A percentile compares a stretch with the other conserved stretches of the same genome.
Evolutionary conservation across 768 basidiomycete genomes (phyloP).

Genomic region (Suillus lakei): DNA sequence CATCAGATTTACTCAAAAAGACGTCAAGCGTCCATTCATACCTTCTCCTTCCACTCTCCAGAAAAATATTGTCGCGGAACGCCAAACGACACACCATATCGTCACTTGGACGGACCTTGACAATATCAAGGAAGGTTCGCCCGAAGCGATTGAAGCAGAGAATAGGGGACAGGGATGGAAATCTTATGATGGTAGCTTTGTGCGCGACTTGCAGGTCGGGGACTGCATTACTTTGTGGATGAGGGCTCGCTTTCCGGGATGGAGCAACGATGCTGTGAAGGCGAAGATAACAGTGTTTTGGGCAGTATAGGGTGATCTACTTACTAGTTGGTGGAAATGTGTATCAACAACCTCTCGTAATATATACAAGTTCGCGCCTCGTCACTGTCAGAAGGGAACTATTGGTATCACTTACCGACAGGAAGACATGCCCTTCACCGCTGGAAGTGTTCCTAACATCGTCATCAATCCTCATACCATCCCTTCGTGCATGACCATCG

Average conservation of each 20-base stretch:
- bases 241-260: slow-evolving; percentile 7
- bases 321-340: not conserved
- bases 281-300: not conserved
- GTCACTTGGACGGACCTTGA: slow-evolving; percentile 11
- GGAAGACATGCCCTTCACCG: slow-evolving; percentile 99
- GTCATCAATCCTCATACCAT: slow-evolving; percentile 99
- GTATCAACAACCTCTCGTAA: not conserved
- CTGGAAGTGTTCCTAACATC: slow-evolving; percentile 94
- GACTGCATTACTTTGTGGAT: slow-evolving; percentile 18
- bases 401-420: slow-evolving; percentile 99
- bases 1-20: not conserved
- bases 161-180: slow-evolving; percentile 11
- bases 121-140: slow-evolving; percentile 2
- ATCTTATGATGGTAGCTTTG: slow-evolving; percentile 10
- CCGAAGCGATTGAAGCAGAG: slow-evolving; percentile 5
- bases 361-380: slow-evolving; percentile 86
- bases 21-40: not conserved
- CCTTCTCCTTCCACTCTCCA: slow-evolving; percentile 4
- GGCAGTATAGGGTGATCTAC: not conserved
- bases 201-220: slow-evolving; percentile 3
- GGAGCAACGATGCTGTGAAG: not conserved
- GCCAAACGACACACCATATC: not conserved
- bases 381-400: slow-evolving; percentile 99
- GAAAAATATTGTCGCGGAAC: not conserved
- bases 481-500: slow-evolving; percentile 99